These are phyloP conservation scores for Ceratocystis variospora DNA, from an alignment of 2,329 filamentous ascomycete species.

Conservation along the genomic window DNA sequence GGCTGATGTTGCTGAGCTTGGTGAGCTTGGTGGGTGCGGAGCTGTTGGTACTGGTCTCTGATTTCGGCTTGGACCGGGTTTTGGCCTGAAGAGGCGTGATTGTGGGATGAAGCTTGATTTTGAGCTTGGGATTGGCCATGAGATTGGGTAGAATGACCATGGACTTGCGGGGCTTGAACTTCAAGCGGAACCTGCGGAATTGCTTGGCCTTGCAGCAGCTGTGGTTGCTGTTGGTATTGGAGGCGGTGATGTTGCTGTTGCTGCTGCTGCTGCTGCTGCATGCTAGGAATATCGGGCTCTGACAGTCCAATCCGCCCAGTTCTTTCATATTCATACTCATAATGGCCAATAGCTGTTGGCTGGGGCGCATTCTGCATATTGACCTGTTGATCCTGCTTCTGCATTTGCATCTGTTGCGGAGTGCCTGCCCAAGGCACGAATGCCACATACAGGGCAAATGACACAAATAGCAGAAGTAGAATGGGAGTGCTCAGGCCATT, in stretches of 20 bases:
- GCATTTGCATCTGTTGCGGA: constrained; percentile 8
- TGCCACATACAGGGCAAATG: constrained; percentile 19
- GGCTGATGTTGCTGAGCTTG: not conserved
- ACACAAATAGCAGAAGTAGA: constrained; percentile 18
- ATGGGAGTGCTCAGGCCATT: constrained; percentile 17
- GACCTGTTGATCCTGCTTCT: constrained; percentile 12
- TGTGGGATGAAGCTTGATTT: constrained; percentile 4
- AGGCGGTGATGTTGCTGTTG: not conserved
- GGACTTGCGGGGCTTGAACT: not conserved
- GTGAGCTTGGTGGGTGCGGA: not conserved
- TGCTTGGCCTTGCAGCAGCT: not conserved
- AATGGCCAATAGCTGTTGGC: not conserved
- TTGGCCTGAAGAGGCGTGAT: not conserved
- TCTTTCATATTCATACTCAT: constrained; percentile 4
- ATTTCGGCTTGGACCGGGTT: constrained; percentile 6
- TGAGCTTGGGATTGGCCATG: constrained; percentile 8
- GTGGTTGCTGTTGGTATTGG: not conserved
- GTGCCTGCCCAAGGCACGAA: constrained; percentile 18
- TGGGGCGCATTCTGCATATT: constrained; percentile 9
- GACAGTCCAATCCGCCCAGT: not conserved
- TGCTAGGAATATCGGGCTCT: constrained; percentile 6
- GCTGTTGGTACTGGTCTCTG: constrained; percentile 5
- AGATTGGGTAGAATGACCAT: not conserved
- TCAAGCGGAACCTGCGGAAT: not conserved
- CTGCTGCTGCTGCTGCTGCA: constrained; percentile 5